Base-by-base conservation (phyloP, 2,329 filamentous ascomycete genomes). In the Colletotrichum acutatum region DNA sequence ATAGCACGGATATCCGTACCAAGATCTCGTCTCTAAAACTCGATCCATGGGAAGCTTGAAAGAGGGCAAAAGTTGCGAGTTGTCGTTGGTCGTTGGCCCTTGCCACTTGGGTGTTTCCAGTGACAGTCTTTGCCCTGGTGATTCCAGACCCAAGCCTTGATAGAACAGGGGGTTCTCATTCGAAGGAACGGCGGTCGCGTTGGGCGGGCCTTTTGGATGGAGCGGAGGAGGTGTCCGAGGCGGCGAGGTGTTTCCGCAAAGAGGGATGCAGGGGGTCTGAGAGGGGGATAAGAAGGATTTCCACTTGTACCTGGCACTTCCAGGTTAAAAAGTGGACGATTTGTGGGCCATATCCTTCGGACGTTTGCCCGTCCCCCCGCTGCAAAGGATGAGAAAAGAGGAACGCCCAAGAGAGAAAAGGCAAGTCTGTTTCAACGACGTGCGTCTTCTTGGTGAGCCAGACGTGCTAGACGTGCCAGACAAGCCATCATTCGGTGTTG, bases 371-470 rank as follows among this genome's bases (percentile, higher is more conserved):
- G 69, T 5, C 52, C 52, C 64, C 49, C 56, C 34, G 56, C 57
- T n/a, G 32, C 32, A n/a, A 22, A 56, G 49, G 24, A 42, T 28
- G 37, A 57, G 58, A 63, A 68, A 56, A 60, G 57, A n/a, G 30
- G 58, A 52, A 32, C 19, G 16, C 19, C 53, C 52, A 42, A 54
- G 24, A 30, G 22, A 16, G 16, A 42, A 42, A 49, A 54, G 24
- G 32, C 70, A 61, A 66, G 66, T 70, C 71, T 71, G n/a, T 71
- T 71, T 71, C 46, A 62, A 73, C 62, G 49, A 65, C 62, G 32
- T 65, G 62, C 26, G 30, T 28, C 37, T 46, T 22, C 16, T 61
- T 42, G 59, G 42, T 49, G 42, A 49, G 42, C 19, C 19, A 22
- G 16, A 11, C 42, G 5, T 19, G 6, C 2, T 14, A 42, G 37